Conservation (phyloP, 495 filamentous ascomycete genomes). For the Penicillium malachiteum region DNA sequence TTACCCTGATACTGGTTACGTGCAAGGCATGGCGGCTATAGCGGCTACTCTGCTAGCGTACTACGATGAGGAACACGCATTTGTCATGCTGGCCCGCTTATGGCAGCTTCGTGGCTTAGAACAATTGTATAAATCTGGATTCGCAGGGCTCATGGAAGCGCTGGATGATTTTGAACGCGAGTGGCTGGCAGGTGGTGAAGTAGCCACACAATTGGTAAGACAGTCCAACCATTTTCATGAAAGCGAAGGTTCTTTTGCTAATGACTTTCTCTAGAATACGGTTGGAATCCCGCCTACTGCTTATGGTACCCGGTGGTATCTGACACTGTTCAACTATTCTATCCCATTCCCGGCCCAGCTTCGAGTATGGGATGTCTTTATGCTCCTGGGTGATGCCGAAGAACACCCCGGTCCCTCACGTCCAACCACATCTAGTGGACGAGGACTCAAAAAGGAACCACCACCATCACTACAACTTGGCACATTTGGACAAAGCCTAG, state of each 20-base stretch:
- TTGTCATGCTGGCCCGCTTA: slow-evolving; percentile 90
- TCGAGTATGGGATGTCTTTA: slow-evolving; percentile 98
- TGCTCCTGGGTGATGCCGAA: slow-evolving; percentile 82
- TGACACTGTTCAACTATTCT: slow-evolving; percentile 96
- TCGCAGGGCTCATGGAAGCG: slow-evolving; percentile 83
- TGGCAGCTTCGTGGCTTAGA: slow-evolving; percentile 89
- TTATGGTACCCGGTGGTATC: slow-evolving; percentile 95
- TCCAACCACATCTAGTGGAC: slow-evolving; percentile 39
- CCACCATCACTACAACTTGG: slow-evolving; percentile 15
- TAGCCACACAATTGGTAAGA: slow-evolving; percentile 77
- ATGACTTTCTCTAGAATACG: slow-evolving; percentile 55
- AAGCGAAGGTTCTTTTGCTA: neutral
- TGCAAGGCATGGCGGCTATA: slow-evolving; percentile 95
- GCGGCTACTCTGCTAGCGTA: slow-evolving; percentile 94
- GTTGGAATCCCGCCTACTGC: slow-evolving; percentile 81
- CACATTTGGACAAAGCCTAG: slow-evolving; percentile 67
- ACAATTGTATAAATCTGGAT: slow-evolving; percentile 78
- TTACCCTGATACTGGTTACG: slow-evolving; percentile 89
- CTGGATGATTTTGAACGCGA: slow-evolving; percentile 82
- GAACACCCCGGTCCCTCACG: slow-evolving; percentile 16
- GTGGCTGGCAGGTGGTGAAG: slow-evolving; percentile 77
- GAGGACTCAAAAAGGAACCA: slow-evolving; percentile 36
- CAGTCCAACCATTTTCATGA: no score
- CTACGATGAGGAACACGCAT: slow-evolving; percentile 90
- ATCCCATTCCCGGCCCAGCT: slow-evolving; percentile 96